A percentile compares a stretch with the other conserved stretches of the same genome.
phyloP scores from a whole-genome alignment of 2,329 filamentous ascomycete genomes.

The Fusarium nygamai region DNA sequence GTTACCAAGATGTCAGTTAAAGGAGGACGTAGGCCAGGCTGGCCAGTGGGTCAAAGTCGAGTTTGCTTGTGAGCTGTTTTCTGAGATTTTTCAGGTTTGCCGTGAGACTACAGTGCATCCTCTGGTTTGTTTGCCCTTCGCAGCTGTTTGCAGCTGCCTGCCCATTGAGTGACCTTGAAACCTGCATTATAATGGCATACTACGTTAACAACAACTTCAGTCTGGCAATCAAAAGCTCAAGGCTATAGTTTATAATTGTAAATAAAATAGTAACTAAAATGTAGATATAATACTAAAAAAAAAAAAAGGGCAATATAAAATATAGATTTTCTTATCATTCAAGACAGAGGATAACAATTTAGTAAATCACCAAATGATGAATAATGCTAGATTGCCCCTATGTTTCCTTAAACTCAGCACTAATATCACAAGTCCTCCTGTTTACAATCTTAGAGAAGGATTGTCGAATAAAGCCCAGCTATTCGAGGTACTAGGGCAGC shows the following conservation, averaged over 20 bases:
- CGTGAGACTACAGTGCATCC: too few species aligned
- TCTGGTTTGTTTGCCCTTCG: background rate
- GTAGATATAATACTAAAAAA: fast-evolving
- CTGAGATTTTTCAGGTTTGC: background rate
- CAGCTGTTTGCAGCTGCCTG: background rate
- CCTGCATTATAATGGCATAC: too few species aligned
- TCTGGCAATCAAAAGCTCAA: fast-evolving
- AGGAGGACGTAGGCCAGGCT: background rate
- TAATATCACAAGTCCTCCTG: background rate
- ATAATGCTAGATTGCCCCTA: background rate
- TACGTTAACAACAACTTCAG: background rate
- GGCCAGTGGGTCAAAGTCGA: background rate
- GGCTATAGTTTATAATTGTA: fast-evolving
- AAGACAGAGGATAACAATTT: too few species aligned
- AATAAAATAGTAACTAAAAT: fast-evolving
- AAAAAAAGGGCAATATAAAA: fast-evolving
- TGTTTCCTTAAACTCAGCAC: background rate
- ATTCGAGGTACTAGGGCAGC: background rate
- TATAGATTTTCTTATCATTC: background rate
- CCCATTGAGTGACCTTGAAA: background rate
- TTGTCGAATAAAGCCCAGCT: fast-evolving
- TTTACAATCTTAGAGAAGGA: background rate
- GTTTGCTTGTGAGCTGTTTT: background rate
- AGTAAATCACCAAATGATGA: too few species aligned
- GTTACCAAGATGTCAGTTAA: background rate